Conservation (phyloP, 2,329 filamentous ascomycete species). For the Botryotinia globosa region DNA sequence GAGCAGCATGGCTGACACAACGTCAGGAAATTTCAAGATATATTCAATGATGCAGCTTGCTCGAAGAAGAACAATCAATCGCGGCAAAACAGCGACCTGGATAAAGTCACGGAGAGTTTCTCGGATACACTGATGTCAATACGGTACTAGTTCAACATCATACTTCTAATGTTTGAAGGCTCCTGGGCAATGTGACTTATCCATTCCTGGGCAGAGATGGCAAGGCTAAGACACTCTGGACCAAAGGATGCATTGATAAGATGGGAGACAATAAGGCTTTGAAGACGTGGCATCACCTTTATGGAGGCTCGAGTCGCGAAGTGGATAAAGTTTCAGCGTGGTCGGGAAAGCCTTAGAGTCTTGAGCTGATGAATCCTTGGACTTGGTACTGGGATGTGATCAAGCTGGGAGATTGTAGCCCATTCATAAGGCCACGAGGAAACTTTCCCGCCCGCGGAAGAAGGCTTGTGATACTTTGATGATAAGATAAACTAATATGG, state of each 20-base stretch:
- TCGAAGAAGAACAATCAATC: neutral
- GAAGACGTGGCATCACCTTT: slow-evolving; percentile 8
- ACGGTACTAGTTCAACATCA: neutral
- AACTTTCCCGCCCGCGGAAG: neutral
- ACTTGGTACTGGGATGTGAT: neutral
- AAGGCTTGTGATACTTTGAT: neutral
- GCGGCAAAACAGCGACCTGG: neutral
- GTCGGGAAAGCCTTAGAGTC: neutral
- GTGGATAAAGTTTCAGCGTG: neutral
- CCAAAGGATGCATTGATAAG: neutral
- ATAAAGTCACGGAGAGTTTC: slow-evolving; percentile 2
- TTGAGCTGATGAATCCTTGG: neutral
- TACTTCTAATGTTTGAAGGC: neutral
- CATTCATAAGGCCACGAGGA: neutral
- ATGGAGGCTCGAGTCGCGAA: neutral
- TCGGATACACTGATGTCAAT: neutral
- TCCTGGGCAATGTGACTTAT: neutral
- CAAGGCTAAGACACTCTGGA: slow-evolving; percentile 4
- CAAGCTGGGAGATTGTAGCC: neutral
- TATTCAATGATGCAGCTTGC: neutral
- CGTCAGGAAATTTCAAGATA: neutral
- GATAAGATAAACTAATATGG: neutral
- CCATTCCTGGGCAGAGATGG: neutral
- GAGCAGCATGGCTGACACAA: neutral
- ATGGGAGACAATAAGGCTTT: neutral